phyloP scores from a whole-genome alignment of 2,329 filamentous ascomycete species.

The Monilinia fructicola region DNA sequence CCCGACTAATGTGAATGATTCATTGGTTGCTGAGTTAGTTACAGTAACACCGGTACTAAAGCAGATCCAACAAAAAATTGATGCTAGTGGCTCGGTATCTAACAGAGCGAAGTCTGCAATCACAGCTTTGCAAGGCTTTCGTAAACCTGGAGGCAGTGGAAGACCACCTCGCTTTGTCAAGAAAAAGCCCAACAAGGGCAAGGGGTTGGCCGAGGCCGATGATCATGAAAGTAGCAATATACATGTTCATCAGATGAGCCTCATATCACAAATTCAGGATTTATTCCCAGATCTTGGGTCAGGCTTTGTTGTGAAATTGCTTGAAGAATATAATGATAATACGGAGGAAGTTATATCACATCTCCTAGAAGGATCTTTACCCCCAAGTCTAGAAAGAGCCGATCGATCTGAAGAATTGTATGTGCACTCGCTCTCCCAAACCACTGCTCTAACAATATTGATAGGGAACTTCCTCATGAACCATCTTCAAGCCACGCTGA shows the following conservation, averaged over 20 bases:
- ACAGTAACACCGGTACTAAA: conserved; percentile 75
- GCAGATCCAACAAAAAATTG: conserved; percentile 57
- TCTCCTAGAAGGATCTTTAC: conserved; percentile 75
- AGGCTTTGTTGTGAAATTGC: conserved; percentile 73
- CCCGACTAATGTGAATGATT: conserved; percentile 59
- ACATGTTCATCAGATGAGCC: conserved; percentile 78
- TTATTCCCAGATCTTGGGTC: conserved; percentile 86
- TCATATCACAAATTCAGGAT: conserved; percentile 89
- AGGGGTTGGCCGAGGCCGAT: conserved; percentile 56
- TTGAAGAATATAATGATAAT: conserved; percentile 77
- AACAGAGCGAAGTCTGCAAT: conserved; percentile 61
- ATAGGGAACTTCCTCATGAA: conserved; percentile 33
- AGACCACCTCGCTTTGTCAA: conserved; percentile 51
- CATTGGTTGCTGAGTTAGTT: conserved; percentile 78
- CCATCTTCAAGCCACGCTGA: conserved; percentile 40
- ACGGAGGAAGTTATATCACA: conserved; percentile 78
- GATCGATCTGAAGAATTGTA: conserved; percentile 61
- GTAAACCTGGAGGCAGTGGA: conserved; percentile 53
- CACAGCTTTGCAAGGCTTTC: conserved; percentile 58
- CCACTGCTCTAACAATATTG: conserved; percentile 14
- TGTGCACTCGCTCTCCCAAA: conserved; percentile 20
- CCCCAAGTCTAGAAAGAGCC: conserved; percentile 61
- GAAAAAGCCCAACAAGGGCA: conserved; percentile 19
- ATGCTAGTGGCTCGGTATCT: conserved; percentile 50
- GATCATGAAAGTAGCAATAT: conserved; percentile 33